Base-by-base conservation (phyloP, 164 flowering plant genomes). In the Piper longum region DNA sequence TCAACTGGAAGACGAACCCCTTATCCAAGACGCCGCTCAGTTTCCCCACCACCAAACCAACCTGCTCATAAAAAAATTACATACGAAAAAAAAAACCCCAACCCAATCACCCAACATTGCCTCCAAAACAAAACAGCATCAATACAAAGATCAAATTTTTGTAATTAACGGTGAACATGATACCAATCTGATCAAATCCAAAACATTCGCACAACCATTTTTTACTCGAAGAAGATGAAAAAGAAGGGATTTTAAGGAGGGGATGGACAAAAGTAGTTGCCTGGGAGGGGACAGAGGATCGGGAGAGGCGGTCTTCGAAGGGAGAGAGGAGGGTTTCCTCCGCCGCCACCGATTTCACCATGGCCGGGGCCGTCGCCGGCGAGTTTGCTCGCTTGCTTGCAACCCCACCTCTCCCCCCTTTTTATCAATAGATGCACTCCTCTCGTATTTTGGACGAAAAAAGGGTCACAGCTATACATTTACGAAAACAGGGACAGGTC, bases 271-370 rank as follows among this genome's bases (percentile, higher is more conserved):
- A 4, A 68, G 43, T 58, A 41, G 59, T 56, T 66, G 76, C 95
- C 90, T 91, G 77, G 41, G 81, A 76, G 17, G 86, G 75, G 52
- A 81, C 44, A 0, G 69, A 68, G 14, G 90, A 79, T 59, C 72
- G 75, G 66, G 70, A 70, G 69, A 91, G 84, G 52, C 90, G 89
- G 65, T 87, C 80, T 62, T 91, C 98, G 2, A 64, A 72, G n/a
- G 66, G 67, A 55, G 68, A 77, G 63, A 91, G 83, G 59, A 71
- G 89, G 56, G 80, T 68, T 73, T 91, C 95, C 44, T 91, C 98
- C 67, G 89, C 98, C 19, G 82, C 70, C 36, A 91, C 95, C 0
- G 84, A 70, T 72, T 80, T 91, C 88, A 91, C 89, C 92, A 86
- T 86, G 36, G 13, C 59, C 26, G 52, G 36, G 36, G 36, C 36